Evolutionary conservation across 306 rosid genomes (phyloP), one percentile per base, ranked within the genome.

Genomic region (Fragaria iinumae): DNA sequence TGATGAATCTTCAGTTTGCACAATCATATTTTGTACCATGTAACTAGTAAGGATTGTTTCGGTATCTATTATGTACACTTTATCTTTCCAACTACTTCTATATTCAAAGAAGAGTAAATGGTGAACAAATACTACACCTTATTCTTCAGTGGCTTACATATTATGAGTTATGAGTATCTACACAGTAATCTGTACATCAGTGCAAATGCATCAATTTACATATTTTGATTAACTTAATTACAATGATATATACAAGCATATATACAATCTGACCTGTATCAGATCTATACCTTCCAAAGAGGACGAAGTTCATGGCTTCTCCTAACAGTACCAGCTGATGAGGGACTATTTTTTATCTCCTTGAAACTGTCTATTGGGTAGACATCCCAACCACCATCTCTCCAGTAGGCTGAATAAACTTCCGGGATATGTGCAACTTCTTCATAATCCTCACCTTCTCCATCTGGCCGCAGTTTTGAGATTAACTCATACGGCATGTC

Each of bases 311-410:
- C 68, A 73, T 65, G 82, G 34, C 82, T 50, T 71, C 74, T 72
- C 27, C 14, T 43, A 10, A 52, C 78, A 23, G 9, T 55, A 3
- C 77, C 67, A 4, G 78, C 17, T 18, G 74, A 34, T 48, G 44
- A 70, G 8, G 74, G 64, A 18, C 63, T 29, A 39, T 25, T 71
- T 12, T 76, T 67, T 23, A 55, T 34, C 69, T 72, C 79, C 63
- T 34, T 34, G 44, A 81, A 81, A 67, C 77, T 60, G 36, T 81
- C 86, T 21, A 88, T 25, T 52, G 89, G 49, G 70, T 77, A 76
- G 34, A 89, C 87, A 76, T 89, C 91, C 96, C 93, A 91, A 25
- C 87, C 93, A 29, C 82, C 93, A 55, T 87, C 91, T 73, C 83
- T 84, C 93, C 91, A 91, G 62, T 82, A 87, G 64, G 90, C 83